phyloP scores from a whole-genome alignment of 306 rosid species.

The Castanea sativa region DNA sequence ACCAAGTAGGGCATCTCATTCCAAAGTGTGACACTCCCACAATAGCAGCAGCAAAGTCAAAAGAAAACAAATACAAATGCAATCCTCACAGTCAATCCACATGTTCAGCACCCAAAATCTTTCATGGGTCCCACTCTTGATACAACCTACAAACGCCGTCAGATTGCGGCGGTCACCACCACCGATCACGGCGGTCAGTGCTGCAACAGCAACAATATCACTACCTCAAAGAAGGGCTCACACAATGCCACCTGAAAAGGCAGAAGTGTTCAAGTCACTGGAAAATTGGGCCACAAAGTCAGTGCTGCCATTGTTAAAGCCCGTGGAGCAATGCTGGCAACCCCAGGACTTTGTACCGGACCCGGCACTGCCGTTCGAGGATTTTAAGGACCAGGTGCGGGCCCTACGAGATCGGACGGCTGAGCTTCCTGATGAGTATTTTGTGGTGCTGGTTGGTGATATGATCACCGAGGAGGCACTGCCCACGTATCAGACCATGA shows the following conservation, averaged over 20 bases:
- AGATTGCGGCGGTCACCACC: not conserved
- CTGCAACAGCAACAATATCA: not conserved
- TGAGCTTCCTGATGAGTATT: slow-evolving; percentile 65
- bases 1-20: not conserved
- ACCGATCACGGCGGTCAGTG: slow-evolving; percentile 9
- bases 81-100: slow-evolving; percentile 10
- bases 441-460: slow-evolving; percentile 67
- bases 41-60: no score
- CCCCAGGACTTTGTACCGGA: slow-evolving; percentile 62
- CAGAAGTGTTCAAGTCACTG: slow-evolving; percentile 44
- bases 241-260: slow-evolving; percentile 54
- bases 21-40: not conserved
- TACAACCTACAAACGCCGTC: not conserved
- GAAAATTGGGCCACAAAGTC: slow-evolving; percentile 58
- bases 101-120: not conserved
- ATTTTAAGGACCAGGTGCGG: slow-evolving; percentile 51
- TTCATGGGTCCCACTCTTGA: slow-evolving; percentile 12
- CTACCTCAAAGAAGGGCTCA: slow-evolving; percentile 21
- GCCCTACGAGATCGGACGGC: slow-evolving; percentile 59
- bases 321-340: slow-evolving; percentile 72
- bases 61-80: slow-evolving; percentile 1
- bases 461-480: slow-evolving; percentile 84
- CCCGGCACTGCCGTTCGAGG: slow-evolving; percentile 30
- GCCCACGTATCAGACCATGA: slow-evolving; percentile 76
- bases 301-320: slow-evolving; percentile 53